These are phyloP conservation scores for Lentinula boryana DNA, from an alignment of 768 basidiomycete genomes.

Conservation along the genomic window DNA sequence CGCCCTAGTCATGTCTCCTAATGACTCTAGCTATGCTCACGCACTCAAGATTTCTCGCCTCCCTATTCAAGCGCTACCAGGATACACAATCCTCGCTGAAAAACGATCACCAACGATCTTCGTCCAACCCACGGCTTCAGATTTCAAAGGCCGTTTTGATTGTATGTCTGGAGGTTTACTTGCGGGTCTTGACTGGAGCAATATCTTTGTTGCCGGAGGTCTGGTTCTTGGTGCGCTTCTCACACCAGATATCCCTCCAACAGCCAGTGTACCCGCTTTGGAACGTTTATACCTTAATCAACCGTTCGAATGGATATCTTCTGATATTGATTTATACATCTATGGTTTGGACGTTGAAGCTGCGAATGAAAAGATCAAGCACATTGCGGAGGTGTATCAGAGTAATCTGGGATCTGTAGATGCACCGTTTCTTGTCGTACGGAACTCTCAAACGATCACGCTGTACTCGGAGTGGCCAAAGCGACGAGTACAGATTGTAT, in stretches of 20 bases:
- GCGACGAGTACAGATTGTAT: slow-evolving; percentile 12
- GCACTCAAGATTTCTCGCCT: slow-evolving; percentile 2
- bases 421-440: slow-evolving; percentile 11
- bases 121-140: slow-evolving; percentile 8
- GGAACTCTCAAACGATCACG: slow-evolving; percentile 14
- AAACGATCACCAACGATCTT: slow-evolving; percentile 3
- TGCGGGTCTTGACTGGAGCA: slow-evolving; percentile 12
- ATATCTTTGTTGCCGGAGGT: slow-evolving; percentile 13
- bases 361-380: slow-evolving; percentile 11
- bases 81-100: slow-evolving; percentile 9
- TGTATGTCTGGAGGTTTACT: slow-evolving; percentile 12
- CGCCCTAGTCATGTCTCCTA: background rate
- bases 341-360: slow-evolving; percentile 7
- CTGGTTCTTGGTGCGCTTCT: slow-evolving; percentile 11
- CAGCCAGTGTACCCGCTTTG: background rate
- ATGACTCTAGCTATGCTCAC: background rate
- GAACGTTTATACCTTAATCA: slow-evolving; percentile 1
- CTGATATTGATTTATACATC: slow-evolving; percentile 14
- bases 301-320: slow-evolving; percentile 8
- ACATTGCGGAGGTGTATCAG: slow-evolving; percentile 10
- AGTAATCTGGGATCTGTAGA: slow-evolving; percentile 6
- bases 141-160: slow-evolving; percentile 9
- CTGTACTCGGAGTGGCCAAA: slow-evolving; percentile 12
- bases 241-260: slow-evolving; percentile 6
- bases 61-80: slow-evolving; percentile 7